phyloP scores from a whole-genome alignment of 345 rosid genomes.

The Triadica sebifera region DNA sequence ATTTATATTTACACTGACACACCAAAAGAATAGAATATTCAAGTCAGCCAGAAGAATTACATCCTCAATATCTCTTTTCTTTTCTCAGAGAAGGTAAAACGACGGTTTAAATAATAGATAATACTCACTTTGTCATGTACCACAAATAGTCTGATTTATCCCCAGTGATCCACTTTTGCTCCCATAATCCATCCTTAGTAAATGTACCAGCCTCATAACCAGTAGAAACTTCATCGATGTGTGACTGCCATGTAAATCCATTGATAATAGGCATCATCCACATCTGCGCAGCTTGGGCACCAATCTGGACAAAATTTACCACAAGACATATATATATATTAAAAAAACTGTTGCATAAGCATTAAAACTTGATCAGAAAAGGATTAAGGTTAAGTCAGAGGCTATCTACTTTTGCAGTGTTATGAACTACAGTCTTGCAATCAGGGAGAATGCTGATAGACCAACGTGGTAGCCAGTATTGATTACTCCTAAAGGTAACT shows the following conservation, averaged over 20 bases:
- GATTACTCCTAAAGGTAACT: constrained; percentile 32
- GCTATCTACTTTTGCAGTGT: constrained; percentile 37
- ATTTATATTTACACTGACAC: constrained; percentile 55
- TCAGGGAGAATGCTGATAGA: constrained; percentile 48
- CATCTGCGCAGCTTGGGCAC: constrained; percentile 26
- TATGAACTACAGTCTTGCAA: constrained; percentile 36
- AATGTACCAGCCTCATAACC: constrained; percentile 24
- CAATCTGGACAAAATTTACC: constrained; percentile 23
- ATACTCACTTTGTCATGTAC: constrained; percentile 48
- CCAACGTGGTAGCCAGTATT: constrained; percentile 45
- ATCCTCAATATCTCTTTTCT: background rate
- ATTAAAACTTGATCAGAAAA: background rate
- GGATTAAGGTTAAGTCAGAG: background rate
- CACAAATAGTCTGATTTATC: constrained; percentile 48
- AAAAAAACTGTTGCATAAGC: background rate
- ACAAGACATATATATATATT: background rate
- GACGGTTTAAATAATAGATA: background rate
- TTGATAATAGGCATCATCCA: constrained; percentile 30
- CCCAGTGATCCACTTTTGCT: constrained; percentile 37
- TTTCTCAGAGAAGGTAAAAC: background rate
- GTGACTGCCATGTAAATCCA: constrained; percentile 42
- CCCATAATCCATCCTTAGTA: constrained; percentile 33
- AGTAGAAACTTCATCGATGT: constrained; percentile 33
- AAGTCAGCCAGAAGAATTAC: constrained; percentile 3
- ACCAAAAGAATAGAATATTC: background rate